Base-by-base conservation (phyloP, 2,329 filamentous ascomycete genomes). In the Calycina herbarum region DNA sequence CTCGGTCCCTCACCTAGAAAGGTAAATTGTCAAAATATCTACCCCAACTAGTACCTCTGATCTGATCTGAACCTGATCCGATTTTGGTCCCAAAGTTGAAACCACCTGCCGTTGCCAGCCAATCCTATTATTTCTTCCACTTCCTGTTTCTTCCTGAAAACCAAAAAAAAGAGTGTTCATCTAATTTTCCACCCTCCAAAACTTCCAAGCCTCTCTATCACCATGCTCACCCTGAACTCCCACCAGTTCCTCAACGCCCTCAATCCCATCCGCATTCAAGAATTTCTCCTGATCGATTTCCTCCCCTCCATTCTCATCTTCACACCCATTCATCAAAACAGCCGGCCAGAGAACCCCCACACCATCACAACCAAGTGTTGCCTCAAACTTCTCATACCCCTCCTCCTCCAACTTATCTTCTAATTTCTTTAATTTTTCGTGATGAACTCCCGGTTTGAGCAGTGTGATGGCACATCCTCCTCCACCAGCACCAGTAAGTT, bases 391-490 rank as follows among this genome's bases (percentile, higher is more conserved):
- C 72, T 87, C 84, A 76, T 95, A 99, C 1, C 91, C 91, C 73
- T 93, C 91, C 0, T 82, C 78, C 3, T 85, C 81, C 2, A 94
- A 85, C 67, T 87, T 86, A 48, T 81, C 75, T 70, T 94, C 87
- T 17, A 98, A 80, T 10, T 82, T 79, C 29, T 81, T 78, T 33
- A 96, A 78, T 72, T 85, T 85, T 67, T 85, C 80, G 17, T 76
- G 73, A 6, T 85, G 76, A 1, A 85, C 81, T 35, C 86, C 86
- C 0, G 92, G 91, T 69, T 89, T 90, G 59, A 99, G 82, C 3
- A 99, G 82, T 0, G 94, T 96, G 71, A 99, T 98, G 2, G 94
- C 94, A 78, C 96, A 98, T 2, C 95, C 95, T 64, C 95, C 96
- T 13, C 95, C 96, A 27, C 95, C 95, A 1, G 95, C 95, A 40